Percentiles rank a stretch among this genome's conserved stretches.
phyloP scores from a whole-genome alignment of 169 alveolate genomes.

The Cryptosporidium bovis region DNA sequence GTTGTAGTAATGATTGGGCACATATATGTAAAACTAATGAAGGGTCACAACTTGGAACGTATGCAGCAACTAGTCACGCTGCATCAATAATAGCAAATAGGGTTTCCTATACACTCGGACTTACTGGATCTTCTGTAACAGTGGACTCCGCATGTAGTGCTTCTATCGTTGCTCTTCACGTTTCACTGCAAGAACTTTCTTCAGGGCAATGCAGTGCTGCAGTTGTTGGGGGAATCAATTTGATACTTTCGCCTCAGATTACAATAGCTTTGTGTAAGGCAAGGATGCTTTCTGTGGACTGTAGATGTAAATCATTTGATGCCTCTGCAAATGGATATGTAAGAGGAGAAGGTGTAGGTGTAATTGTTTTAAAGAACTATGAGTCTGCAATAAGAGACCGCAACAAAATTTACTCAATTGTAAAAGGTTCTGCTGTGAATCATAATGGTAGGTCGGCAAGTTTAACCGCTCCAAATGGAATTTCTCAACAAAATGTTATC shows the following conservation, averaged over 20 bases:
- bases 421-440: constrained; percentile 82
- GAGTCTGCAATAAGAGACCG: constrained; percentile 75
- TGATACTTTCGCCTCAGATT: constrained; percentile 84
- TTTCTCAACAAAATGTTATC: constrained; percentile 82
- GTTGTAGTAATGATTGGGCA: constrained; percentile 82
- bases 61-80: constrained; percentile 82
- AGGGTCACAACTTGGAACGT: constrained; percentile 73
- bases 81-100: constrained; percentile 84
- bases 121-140: constrained; percentile 83
- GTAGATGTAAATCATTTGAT: constrained; percentile 83
- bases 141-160: constrained; percentile 88
- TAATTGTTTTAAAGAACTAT: constrained; percentile 76
- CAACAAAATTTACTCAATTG: constrained; percentile 74
- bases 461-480: constrained; percentile 84
- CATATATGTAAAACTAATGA: constrained; percentile 68
- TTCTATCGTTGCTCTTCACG: constrained; percentile 84
- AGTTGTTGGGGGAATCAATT: constrained; percentile 82
- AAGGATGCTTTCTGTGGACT: constrained; percentile 82
- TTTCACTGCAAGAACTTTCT: constrained; percentile 79
- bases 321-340: constrained; percentile 84
- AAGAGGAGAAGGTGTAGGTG: constrained; percentile 84
- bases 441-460: constrained; percentile 84
- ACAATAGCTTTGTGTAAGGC: constrained; percentile 85
- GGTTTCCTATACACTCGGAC: constrained; percentile 83
- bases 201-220: constrained; percentile 82